A percentile compares a stretch with the other conserved stretches of the same genome.
Evolutionary conservation across 495 filamentous ascomycete species (phyloP).

Genomic region (Penicillium taxi): DNA sequence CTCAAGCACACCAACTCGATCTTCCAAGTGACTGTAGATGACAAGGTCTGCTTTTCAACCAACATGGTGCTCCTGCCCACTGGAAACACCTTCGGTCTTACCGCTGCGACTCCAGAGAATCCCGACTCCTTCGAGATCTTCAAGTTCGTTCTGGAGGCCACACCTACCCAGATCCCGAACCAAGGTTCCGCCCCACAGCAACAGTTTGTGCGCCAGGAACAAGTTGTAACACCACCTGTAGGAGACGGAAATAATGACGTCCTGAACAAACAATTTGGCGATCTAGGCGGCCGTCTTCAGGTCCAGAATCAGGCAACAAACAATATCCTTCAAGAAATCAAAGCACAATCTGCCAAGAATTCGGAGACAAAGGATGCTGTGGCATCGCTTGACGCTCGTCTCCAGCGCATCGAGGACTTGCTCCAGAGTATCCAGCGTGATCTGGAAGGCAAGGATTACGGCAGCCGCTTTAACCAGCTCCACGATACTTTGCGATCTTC

Average conservation of each 20-base stretch:
- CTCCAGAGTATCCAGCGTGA: conserved; percentile 53
- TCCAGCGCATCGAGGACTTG: conserved; percentile 51
- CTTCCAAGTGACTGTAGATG: conserved; percentile 76
- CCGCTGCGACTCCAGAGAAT: conserved; percentile 79
- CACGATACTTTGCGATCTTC: conserved; percentile 65
- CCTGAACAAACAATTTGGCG: conserved; percentile 80
- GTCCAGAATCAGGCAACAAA: conserved; percentile 63
- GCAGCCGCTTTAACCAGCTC: conserved; percentile 58
- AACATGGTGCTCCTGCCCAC: conserved; percentile 64
- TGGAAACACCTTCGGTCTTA: conserved; percentile 80
- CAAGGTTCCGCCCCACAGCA: conserved; percentile 25
- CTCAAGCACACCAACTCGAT: conserved; percentile 53
- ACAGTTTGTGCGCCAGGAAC: conserved; percentile 29
- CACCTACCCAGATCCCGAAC: conserved; percentile 22
- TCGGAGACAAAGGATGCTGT: conserved; percentile 47
- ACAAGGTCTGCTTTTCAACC: conserved; percentile 74
- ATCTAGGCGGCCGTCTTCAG: conserved; percentile 76
- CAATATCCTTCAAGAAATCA: conserved; percentile 58
- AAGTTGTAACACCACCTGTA: conserved; percentile 10
- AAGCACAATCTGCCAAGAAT: conserved; percentile 35
- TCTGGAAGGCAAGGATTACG: conserved; percentile 64
- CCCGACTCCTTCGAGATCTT: conserved; percentile 93
- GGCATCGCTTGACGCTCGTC: conserved; percentile 42
- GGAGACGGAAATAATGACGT: too few species aligned
- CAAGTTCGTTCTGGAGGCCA: conserved; percentile 64